A percentile compares a stretch with the other conserved stretches of the same genome.
These are phyloP conservation scores for Paramyrothecium roridum DNA, from an alignment of 2,329 filamentous ascomycete species.

Conservation along the genomic window DNA sequence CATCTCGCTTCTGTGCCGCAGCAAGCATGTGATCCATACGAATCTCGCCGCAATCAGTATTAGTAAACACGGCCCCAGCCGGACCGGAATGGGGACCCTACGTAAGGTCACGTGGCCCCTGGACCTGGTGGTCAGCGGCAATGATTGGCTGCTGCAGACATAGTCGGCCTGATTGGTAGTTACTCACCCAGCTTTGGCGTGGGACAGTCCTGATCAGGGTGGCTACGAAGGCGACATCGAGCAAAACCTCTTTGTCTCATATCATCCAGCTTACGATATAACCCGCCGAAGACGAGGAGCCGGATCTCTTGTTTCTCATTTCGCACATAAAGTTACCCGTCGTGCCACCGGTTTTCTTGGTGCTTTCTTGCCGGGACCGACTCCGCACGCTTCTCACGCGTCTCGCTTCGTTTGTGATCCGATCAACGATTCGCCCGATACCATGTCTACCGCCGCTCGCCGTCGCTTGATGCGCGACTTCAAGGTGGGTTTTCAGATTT, in stretches of 20 bases:
- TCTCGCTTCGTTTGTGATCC: not conserved
- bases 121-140: not conserved
- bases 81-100: not conserved
- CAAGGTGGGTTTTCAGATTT: constrained; percentile 64
- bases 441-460: constrained; percentile 85
- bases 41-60: too few relatives aligned
- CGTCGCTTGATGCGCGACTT: constrained; percentile 98
- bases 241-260: not conserved
- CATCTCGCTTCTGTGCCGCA: too few relatives aligned
- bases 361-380: not conserved
- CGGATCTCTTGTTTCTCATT: not conserved
- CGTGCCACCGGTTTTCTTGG: too few relatives aligned
- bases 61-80: not conserved
- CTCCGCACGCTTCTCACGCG: not conserved
- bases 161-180: not conserved
- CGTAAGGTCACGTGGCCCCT: not conserved
- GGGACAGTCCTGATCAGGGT: not conserved
- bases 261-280: not conserved
- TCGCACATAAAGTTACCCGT: too few relatives aligned
- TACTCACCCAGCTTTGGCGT: not conserved
- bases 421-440: constrained; percentile 10
- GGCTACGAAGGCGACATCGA: not conserved
- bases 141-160: not conserved
- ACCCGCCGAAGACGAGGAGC: not conserved
- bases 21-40: not conserved